Conservation (phyloP, 805 yeast genomes). For the Torulaspora gathmanii region DNA sequence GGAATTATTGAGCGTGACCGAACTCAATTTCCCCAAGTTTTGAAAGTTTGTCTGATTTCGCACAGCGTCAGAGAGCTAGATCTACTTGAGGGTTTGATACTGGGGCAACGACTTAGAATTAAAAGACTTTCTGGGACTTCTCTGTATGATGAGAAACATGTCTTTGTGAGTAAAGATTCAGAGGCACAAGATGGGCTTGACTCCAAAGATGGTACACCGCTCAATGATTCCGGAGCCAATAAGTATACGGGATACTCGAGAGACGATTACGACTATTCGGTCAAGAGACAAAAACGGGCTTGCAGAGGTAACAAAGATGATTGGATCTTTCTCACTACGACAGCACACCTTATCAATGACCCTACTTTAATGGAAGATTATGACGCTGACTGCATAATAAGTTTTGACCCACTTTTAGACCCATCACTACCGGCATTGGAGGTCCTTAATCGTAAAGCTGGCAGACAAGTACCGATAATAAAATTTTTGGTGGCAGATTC, state of each 20-base stretch:
- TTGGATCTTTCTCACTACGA: constrained; percentile 42
- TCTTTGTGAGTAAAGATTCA: constrained; percentile 4
- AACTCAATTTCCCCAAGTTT: constrained; percentile 12
- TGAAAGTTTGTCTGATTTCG: constrained; percentile 46
- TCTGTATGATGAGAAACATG: constrained; percentile 40
- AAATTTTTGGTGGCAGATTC: constrained; percentile 45
- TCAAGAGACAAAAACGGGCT: constrained; percentile 13
- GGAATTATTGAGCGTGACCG: constrained; percentile 20
- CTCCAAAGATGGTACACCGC: constrained; percentile 13
- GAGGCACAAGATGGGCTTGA: constrained; percentile 3
- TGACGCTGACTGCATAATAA: constrained; percentile 42
- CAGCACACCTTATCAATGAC: constrained; percentile 41
- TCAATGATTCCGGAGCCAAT: constrained; percentile 11
- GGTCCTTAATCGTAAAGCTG: constrained; percentile 23
- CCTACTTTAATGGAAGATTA: constrained; percentile 33
- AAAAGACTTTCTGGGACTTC: constrained; percentile 64
- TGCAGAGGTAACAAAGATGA: constrained; percentile 24
- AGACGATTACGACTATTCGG: constrained; percentile 30
- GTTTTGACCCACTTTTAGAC: constrained; percentile 45
- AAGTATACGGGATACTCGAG: constrained; percentile 22
- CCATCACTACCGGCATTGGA: constrained; percentile 33
- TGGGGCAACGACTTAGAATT: constrained; percentile 67
- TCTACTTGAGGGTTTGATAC: constrained; percentile 66
- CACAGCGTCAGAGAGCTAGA: constrained; percentile 66
- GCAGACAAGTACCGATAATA: constrained; percentile 39